Base-by-base conservation (phyloP, 208 protist species). In the Blastocrithidia nonstop region DNA sequence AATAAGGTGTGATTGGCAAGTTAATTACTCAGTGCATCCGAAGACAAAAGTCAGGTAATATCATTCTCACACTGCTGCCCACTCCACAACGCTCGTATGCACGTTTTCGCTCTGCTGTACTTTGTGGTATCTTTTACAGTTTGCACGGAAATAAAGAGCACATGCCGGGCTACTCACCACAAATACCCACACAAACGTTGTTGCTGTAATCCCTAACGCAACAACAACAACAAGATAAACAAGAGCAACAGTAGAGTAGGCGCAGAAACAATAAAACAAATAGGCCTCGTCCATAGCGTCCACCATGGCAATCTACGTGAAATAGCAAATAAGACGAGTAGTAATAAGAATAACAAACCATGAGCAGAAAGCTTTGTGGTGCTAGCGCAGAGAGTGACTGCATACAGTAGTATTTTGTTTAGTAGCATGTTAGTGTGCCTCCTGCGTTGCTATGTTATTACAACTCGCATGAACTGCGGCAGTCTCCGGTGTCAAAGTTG, bases 61-160 rank as follows among this genome's bases (percentile, higher is more conserved):
- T 66, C 22, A 67, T 91, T 23, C 39, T 91, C 6, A 81, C 76
- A 5, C 47, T 91, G 21, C 23, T 91, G 6, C 64, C 82, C 0
- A 76, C 65, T 8, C 82, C 82, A 7, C 82, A 87, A 64, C 59
- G 66, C 6, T 63, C 61, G 9, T 91, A 87, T 50, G 63, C 57
- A 21, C 54, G 56, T n/a, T 66, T 71, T 53, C 55, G 59, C 23
- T 40, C 59, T 41, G 69, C 53, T 15, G 57, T 61, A 9, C 56
- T 65, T n/a, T 63, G 73, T 20, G 65, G 55, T 9, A 56, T 69
- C 23, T 73, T 83, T 45, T 85, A 64, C 41, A 5, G 37, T 8
- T 16, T 91, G 9, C 13, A 48, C n/a, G 70, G 73, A 7, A 61
- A 55, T 0, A 66, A 67, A n/a, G 37, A 58, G 27, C 70, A 65